Percentiles rank a stretch among this genome's conserved stretches.
Conservation (phyloP, 1,284 basidiomycete genomes). For the Moesziomyces aphidis region DNA sequence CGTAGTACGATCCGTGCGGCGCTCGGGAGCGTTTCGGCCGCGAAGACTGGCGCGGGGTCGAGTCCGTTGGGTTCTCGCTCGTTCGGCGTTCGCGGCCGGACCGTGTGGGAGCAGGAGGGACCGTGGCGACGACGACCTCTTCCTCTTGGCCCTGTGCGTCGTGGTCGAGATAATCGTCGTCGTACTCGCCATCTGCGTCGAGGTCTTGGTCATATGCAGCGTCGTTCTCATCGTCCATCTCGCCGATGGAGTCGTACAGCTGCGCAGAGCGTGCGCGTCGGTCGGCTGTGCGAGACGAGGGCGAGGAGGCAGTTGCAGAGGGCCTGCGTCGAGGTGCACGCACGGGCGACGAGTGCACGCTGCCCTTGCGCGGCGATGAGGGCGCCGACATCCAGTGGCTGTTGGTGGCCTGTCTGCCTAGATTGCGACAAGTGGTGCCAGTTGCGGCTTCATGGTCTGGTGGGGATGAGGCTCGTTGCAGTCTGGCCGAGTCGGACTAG, state of each 20-base stretch:
- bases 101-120: not conserved
- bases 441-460: not conserved
- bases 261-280: not conserved
- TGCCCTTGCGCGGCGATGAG: slow-evolving; percentile 11
- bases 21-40: slow-evolving; percentile 22
- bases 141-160: slow-evolving; percentile 17
- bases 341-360: slow-evolving; percentile 1
- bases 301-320: not conserved
- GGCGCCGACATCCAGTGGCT: slow-evolving; percentile 12
- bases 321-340: slow-evolving; percentile 1
- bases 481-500: not conserved
- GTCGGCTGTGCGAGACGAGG: slow-evolving; percentile 18
- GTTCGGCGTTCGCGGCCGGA: not conserved
- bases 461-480: not conserved
- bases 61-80: not conserved
- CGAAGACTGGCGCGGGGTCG: slow-evolving; percentile 14
- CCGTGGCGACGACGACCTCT: not conserved
- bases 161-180: slow-evolving; percentile 20
- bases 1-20: slow-evolving; percentile 15
- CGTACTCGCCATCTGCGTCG: slow-evolving; percentile 30
- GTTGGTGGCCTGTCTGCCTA: not conserved
- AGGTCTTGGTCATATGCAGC: slow-evolving; percentile 33
- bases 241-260: not conserved
- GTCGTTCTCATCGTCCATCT: slow-evolving; percentile 10
- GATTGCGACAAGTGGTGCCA: not conserved